A percentile compares a stretch with the other conserved stretches of the same genome.
These are phyloP conservation scores for Phylloporus sp. DNA, from an alignment of 768 basidiomycete species.

Conservation along the genomic window DNA sequence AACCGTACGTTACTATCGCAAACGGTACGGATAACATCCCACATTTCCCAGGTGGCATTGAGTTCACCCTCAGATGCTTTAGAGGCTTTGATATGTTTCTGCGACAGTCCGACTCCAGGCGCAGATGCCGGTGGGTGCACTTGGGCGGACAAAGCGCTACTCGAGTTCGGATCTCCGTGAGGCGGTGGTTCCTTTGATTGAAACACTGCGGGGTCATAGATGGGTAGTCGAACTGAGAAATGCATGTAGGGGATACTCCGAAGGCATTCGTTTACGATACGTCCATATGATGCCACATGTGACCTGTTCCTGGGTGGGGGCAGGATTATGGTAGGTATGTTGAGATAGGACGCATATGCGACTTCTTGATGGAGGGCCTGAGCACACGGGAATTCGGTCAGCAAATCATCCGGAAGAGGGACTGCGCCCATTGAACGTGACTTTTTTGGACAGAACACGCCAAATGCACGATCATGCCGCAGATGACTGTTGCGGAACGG, in stretches of 20 bases:
- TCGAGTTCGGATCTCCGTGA: constrained; percentile 27
- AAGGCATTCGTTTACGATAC: constrained; percentile 79
- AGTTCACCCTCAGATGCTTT: constrained; percentile 52
- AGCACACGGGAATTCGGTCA: constrained; percentile 12
- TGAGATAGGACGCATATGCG: constrained; percentile 89
- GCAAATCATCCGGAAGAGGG: constrained; percentile 1
- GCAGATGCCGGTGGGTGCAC: constrained; percentile 16
- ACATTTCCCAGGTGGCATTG: constrained; percentile 94
- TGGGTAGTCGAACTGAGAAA: constrained; percentile 78
- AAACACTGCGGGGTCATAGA: constrained; percentile 70
- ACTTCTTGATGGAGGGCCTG: constrained; percentile 93
- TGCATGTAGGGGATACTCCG: constrained; percentile 67
- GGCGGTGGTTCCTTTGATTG: constrained; percentile 35
- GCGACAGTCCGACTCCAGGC: constrained; percentile 20
- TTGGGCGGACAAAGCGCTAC: constrained; percentile 22
- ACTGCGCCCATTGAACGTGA: constrained; percentile 19
- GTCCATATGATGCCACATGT: constrained; percentile 88
- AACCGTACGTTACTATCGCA: constrained; percentile 80
- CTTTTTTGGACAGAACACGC: constrained; percentile 14
- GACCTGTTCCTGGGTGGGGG: constrained; percentile 84
- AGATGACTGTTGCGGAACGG: constrained; percentile 3
- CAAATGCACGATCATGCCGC: constrained; percentile 7
- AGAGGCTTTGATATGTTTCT: constrained; percentile 25
- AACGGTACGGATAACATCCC: constrained; percentile 89
- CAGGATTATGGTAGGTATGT: constrained; percentile 78